Evolutionary conservation across 176 grass and related monocot genomes (phyloP), one percentile per base, ranked within the genome.

Genomic region (Leersia perrieri): DNA sequence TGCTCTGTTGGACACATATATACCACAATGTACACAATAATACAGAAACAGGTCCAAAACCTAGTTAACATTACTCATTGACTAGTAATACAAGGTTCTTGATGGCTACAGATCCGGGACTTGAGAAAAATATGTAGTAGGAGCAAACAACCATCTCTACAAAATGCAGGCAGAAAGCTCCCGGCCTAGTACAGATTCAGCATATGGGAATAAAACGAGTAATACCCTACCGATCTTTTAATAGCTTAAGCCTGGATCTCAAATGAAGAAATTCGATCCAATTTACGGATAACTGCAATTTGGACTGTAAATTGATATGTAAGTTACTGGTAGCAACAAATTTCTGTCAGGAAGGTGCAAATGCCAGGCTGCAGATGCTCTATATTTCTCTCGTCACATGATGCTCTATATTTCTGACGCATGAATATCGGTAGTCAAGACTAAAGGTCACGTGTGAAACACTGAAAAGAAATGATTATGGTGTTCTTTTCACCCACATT

Each of bases 101-200:
- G 76, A 38, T 30, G 66, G 60, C 62, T 86, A 74, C 78, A 82
- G 14, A 20, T 55, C 42, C 20, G 42, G 25, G 29, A 70, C 77
- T 66, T 64, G 67, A 70, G 41, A 51, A 34, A 80, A 53, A 66
- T 67, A 32, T 33, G 33, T 27, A n/a, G n/a, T n/a, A 89, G 78
- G 44, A 73, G 67, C 78, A 78, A 44, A 73, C 72, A 64, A 73
- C 88, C 82, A 58, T 83, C 25, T 90, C 44, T 65, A 86, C 83
- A 89, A 86, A 84, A 90, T 41, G 39, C 35, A 78, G 79, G 83
- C 53, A 26, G 60, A 33, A 82, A 14, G 87, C 77, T 85, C 82
- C 66, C n/a, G n/a, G n/a, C n/a, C n/a, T n/a, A 53, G 29, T 44
- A 22, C 8, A 65, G 25, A 74, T 49, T 41, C 29, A 33, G 23